Evolutionary conservation across 371 early-diverging fungal genomes (phyloP).

Genomic region (Mucor circinelloides): DNA sequence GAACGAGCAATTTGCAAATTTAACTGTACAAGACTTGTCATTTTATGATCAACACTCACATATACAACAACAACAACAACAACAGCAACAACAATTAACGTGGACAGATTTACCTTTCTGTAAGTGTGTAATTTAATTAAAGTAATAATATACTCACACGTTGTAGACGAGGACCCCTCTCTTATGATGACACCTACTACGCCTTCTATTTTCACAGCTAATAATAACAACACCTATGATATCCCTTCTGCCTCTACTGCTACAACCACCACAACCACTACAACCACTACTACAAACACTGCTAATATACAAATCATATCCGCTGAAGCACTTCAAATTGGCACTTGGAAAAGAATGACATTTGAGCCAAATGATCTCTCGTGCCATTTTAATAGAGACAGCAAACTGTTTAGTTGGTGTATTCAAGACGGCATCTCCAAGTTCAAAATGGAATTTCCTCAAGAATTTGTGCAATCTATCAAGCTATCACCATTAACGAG

Average conservation of each 20-base stretch:
- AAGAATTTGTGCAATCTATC: slow-evolving; percentile 56
- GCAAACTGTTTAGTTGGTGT: slow-evolving; percentile 62
- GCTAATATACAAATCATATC: not conserved
- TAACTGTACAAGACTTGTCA: not conserved
- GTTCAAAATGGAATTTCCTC: slow-evolving; percentile 74
- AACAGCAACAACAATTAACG: slow-evolving; percentile 5
- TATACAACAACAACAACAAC: not conserved
- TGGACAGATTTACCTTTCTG: slow-evolving; percentile 22
- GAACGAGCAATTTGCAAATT: not conserved
- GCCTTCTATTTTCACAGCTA: slow-evolving; percentile 4
- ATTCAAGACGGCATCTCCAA: slow-evolving; percentile 66
- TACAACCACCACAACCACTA: not conserved
- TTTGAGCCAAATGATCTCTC: slow-evolving; percentile 57
- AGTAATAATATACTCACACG: not conserved
- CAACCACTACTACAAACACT: not conserved
- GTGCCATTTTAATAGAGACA: slow-evolving; percentile 60
- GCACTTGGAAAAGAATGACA: slow-evolving; percentile 77
- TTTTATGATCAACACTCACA: slow-evolving; percentile 4
- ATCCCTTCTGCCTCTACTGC: not conserved
- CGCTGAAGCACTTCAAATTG: slow-evolving; percentile 65
- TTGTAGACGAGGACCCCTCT: slow-evolving; percentile 6
- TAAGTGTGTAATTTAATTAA: slow-evolving; percentile 6
- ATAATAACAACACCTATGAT: not conserved
- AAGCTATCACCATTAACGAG: slow-evolving; percentile 38
- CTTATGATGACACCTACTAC: slow-evolving; percentile 10